Conservation (phyloP, 1,284 basidiomycete genomes). For the Anthracocystis walkeri region DNA sequence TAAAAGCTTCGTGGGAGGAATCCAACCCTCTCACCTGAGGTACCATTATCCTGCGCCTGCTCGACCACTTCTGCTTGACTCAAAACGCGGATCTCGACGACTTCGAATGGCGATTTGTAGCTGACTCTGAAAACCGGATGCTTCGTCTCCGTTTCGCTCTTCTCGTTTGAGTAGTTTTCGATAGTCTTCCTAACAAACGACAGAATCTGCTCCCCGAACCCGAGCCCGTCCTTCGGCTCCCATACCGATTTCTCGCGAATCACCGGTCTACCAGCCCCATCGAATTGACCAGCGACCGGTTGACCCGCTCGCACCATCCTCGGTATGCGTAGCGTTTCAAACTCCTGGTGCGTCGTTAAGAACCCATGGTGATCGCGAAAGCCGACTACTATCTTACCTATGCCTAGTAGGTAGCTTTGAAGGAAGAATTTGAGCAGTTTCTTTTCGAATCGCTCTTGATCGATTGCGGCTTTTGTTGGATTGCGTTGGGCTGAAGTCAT, state of each 20-base stretch:
- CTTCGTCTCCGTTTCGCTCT: neutral
- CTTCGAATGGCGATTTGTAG: conserved; percentile 52
- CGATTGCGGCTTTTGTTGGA: conserved; percentile 9
- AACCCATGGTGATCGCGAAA: conserved; percentile 83
- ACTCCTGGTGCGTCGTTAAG: conserved; percentile 63
- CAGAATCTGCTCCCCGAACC: conserved; percentile 79
- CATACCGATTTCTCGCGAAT: conserved; percentile 82
- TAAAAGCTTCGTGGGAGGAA: conserved; percentile 53
- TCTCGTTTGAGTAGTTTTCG: neutral
- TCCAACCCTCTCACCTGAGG: conserved; percentile 40
- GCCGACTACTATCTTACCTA: conserved; percentile 85
- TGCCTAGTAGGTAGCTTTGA: conserved; percentile 91
- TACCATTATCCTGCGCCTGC: conserved; percentile 43
- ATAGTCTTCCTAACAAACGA: conserved; percentile 72
- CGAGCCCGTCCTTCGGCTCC: conserved; percentile 81
- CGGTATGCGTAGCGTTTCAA: conserved; percentile 69
- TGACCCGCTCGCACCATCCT: conserved; percentile 57
- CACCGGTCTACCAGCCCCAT: conserved; percentile 74
- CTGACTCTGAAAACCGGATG: conserved; percentile 58
- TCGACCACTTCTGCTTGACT: conserved; percentile 18
- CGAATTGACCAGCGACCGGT: conserved; percentile 76
- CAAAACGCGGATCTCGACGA: conserved; percentile 28
- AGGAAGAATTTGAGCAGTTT: conserved; percentile 87
- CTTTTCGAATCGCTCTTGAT: conserved; percentile 76
- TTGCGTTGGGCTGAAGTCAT: conserved; percentile 71